phyloP scores from a whole-genome alignment of 768 basidiomycete species.

The Royoungia palumana region DNA sequence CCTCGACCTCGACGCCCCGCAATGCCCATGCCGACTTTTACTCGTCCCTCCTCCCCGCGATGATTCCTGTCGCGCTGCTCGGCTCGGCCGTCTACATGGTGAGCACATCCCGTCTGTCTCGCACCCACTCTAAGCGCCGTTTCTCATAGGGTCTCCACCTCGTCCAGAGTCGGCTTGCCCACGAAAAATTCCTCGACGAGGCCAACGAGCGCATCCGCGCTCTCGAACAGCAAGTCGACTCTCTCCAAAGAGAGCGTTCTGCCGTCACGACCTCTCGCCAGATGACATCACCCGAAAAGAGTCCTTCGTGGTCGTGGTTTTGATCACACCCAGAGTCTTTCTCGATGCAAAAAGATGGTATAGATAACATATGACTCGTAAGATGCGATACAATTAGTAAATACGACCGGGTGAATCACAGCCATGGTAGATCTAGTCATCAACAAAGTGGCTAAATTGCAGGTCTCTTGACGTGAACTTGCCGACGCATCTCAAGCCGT shows the following conservation, averaged over 20 bases:
- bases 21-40: constrained; percentile 68
- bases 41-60: constrained; percentile 63
- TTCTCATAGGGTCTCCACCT: constrained; percentile 59
- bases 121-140: too few species aligned
- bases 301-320: constrained; percentile 24
- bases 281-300: background rate
- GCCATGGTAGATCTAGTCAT: background rate
- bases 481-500: constrained; percentile 12
- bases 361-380: constrained; percentile 5
- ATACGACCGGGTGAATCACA: background rate
- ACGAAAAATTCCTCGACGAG: constrained; percentile 69
- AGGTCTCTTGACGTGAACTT: background rate
- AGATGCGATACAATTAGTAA: too few species aligned
- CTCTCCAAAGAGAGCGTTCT: constrained; percentile 25
- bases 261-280: background rate
- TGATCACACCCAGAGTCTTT: background rate
- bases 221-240: constrained; percentile 59
- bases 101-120: constrained; percentile 19
- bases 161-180: constrained; percentile 56
- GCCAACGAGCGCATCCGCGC: constrained; percentile 47
- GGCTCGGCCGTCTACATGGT: constrained; percentile 81
- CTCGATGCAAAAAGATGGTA: constrained; percentile 10
- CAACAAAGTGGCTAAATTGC: background rate
- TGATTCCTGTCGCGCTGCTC: constrained; percentile 74
- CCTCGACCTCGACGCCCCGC: constrained; percentile 13